These are phyloP conservation scores for Pestalotiopsis sp. DNA, from an alignment of 2,329 filamentous ascomycete genomes.

Conservation along the genomic window DNA sequence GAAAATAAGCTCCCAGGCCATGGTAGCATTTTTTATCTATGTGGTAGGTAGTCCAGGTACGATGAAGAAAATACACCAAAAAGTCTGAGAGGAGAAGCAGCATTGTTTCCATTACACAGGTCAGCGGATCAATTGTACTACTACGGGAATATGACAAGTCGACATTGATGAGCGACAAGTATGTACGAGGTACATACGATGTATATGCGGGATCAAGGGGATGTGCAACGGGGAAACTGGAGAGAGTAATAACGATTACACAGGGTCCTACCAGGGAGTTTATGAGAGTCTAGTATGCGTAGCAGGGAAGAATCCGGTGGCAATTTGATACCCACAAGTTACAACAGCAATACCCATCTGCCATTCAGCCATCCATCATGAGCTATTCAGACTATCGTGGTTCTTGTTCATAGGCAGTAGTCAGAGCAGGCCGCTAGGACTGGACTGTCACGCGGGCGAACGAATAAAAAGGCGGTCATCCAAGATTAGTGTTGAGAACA, in stretches of 20 bases:
- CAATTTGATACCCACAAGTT: neutral
- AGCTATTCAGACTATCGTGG: neutral
- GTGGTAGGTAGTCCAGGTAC: neutral
- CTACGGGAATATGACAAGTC: neutral
- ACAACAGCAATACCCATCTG: neutral
- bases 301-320: neutral
- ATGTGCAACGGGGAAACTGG: neutral
- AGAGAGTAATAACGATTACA: neutral
- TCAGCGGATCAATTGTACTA: neutral
- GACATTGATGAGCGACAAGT: neutral
- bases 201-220: neutral
- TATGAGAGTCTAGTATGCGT: neutral
- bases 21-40: neutral
- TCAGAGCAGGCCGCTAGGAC: neutral
- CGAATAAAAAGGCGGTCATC: no score
- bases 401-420: neutral
- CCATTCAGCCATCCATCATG: neutral
- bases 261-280: neutral
- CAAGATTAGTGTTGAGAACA: no score
- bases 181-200: no score
- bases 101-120: neutral
- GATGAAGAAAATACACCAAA: neutral
- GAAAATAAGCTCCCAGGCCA: neutral
- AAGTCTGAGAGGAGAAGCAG: neutral
- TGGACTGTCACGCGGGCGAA: no score